Base-by-base conservation (phyloP, 2,329 filamentous ascomycete genomes). In the Emergomyces africanus region DNA sequence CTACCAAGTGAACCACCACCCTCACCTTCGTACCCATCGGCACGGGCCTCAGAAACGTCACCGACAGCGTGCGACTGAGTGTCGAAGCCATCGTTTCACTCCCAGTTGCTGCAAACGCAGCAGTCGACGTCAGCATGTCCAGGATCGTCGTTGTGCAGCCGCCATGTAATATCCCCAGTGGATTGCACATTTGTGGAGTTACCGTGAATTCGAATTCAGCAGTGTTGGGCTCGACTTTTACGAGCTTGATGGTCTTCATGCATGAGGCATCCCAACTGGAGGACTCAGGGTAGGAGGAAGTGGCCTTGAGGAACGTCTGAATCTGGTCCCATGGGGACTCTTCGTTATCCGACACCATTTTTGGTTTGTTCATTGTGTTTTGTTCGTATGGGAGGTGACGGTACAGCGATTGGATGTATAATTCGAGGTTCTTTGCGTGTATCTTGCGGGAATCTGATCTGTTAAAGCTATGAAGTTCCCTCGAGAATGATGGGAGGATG, bases 171-270 rank as follows among this genome's bases (percentile, higher is more conserved):
- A 96, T 97, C 46, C 91, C 92, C 68, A 96, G 74, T 63, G 88
- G 82, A 78, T 97, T 97, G 61, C 91, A 95, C 66, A 97, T 77
- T 69, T 96, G 89, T 20, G 87, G 84, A 41, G 91, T 95, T 71
- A 97, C 95, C 66, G 62, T 72, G 61, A 59, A 61, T 25, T 48
- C 51, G 46, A 60, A 56, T 46, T 60, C 53, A 15, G 39, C 58
- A 28, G 58, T 46, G 12, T 39, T 20, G 42, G 58, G 20, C 15
- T 23, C 41, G 12, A 33, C 57, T 23, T 41, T 35, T 5, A 41
- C 25, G 14, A 59, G 50, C 28, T 53, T 55, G 49, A 49, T 35
- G 15, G 41, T n/a, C 37, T 37, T 54, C 20, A 59, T 37, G 20
- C 35, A 33, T 25, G 35, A 28, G 12, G 14, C 30, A 37, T 56